Base-by-base conservation (phyloP, 2,329 filamentous ascomycete genomes). In the Diaporthe ampelina region DNA sequence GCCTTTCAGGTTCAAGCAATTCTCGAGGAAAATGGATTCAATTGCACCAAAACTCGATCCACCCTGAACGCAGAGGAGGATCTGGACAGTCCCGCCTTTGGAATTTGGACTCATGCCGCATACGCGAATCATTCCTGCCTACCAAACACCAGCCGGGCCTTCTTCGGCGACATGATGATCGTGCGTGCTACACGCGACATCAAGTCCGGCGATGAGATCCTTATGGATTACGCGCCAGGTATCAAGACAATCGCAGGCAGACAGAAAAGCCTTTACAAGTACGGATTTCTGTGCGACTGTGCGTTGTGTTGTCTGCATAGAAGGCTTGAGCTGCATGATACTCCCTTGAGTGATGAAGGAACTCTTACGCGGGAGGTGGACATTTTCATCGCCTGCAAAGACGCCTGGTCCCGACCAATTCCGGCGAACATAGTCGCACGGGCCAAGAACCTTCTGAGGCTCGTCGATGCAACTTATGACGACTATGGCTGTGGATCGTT, bases 281-380 rank as follows among this genome's bases (percentile, higher is more conserved):
- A 56, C 21, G 84, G 83, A 0, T 87, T 87, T 67, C 78, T 80
- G 43, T 87, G 85, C 75, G 70, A 69, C 3, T 87, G 85, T 29
- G 29, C 29, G 29, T 29, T 29, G 3, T 29, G 29, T 29, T 4
- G 4, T 3, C 3, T 29, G 29, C 3, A 29, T 3, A 29, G 29
- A 4, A 29, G n/a, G n/a, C n/a, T n/a, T n/a, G n/a, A 29, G 29
- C 3, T 29, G 29, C 29, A 29, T 3, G 29, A 2, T 29, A 3
- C 29, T 4, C 3, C 29, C 29, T 29, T 29, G 29, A 4, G 29
- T 3, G 29, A 29, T 4, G 29, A 4, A 29, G 29, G 29, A 29
- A 29, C 3, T 29, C 29, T 29, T 29, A 3, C 29, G 29, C 4
- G 29, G 29, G 29, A 29, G 29, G 29, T 29, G 29, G 29, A 29